Evolutionary conservation across 768 basidiomycete genomes (phyloP).

Genomic region (Crucibulum laeve): DNA sequence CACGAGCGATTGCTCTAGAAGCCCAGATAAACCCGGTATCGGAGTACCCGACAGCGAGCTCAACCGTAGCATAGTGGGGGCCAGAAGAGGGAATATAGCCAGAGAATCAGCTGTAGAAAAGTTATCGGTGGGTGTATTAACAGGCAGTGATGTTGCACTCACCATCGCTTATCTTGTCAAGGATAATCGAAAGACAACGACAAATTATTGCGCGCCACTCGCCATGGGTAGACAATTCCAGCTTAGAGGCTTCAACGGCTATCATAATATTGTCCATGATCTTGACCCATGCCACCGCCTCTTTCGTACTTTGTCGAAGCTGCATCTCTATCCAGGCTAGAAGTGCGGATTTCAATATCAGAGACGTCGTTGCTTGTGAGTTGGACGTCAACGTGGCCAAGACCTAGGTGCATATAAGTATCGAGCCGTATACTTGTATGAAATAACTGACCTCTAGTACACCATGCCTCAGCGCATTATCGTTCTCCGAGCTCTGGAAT

Average conservation of each 20-base stretch:
- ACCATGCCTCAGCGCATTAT: constrained; percentile 45
- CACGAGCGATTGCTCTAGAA: constrained; percentile 23
- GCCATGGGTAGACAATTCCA: constrained; percentile 49
- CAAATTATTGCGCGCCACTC: constrained; percentile 58
- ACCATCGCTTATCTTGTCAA: constrained; percentile 26
- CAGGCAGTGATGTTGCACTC: constrained; percentile 8
- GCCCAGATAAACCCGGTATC: constrained; percentile 16
- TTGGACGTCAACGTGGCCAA: constrained; percentile 74
- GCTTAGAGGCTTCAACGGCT: constrained; percentile 41
- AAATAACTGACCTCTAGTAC: constrained; percentile 61
- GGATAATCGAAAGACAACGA: constrained; percentile 43
- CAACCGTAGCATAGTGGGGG: constrained; percentile 29
- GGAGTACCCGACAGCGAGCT: constrained; percentile 25
- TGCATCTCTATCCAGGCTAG: constrained; percentile 85
- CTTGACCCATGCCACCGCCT: constrained; percentile 58
- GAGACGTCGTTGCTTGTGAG: constrained; percentile 59
- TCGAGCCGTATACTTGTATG: background rate
- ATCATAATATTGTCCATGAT: constrained; percentile 62
- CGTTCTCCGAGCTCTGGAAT: constrained; percentile 62
- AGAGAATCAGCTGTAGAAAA: background rate
- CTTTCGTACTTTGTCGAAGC: constrained; percentile 28
- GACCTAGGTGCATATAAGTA: constrained; percentile 37
- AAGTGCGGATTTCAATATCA: constrained; percentile 68
- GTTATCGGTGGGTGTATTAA: background rate
- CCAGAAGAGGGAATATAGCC: constrained; percentile 10